These are phyloP conservation scores for Wickerhamiella cacticola DNA, from an alignment of 805 yeast species.

Conservation along the genomic window DNA sequence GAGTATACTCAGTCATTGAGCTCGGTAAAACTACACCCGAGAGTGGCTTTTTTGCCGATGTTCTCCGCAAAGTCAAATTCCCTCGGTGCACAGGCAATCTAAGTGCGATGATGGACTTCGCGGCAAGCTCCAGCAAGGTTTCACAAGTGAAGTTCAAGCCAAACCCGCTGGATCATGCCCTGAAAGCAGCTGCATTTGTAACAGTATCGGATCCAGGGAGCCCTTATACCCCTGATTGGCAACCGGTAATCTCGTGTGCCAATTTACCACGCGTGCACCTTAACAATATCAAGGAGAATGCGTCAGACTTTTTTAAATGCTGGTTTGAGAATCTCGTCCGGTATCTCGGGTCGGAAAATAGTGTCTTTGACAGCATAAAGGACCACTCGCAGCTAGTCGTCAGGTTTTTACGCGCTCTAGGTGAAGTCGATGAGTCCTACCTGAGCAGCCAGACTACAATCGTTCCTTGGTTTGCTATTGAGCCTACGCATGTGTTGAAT, in stretches of 20 bases:
- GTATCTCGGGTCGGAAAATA: background rate
- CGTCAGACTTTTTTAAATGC: background rate
- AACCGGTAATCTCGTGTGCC: background rate
- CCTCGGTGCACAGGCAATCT: background rate
- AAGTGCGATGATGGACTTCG: background rate
- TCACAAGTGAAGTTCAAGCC: background rate
- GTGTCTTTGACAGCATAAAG: background rate
- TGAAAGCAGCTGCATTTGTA: background rate
- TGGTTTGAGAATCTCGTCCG: background rate
- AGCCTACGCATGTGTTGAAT: background rate
- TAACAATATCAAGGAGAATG: background rate
- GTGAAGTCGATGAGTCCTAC: background rate
- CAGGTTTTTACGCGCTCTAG: background rate
- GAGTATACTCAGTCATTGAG: background rate
- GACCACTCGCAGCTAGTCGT: background rate
- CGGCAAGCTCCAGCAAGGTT: background rate
- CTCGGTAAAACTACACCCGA: background rate
- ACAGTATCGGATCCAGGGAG: conserved; percentile 6
- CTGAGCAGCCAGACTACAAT: background rate
- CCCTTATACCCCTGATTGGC: background rate
- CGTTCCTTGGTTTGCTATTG: background rate
- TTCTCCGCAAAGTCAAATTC: background rate
- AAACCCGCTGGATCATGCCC: background rate
- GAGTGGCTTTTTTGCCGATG: background rate
- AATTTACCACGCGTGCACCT: background rate